phyloP scores from a whole-genome alignment of 31 red algal genomes.

The Odonthalia washingtoniensis region DNA sequence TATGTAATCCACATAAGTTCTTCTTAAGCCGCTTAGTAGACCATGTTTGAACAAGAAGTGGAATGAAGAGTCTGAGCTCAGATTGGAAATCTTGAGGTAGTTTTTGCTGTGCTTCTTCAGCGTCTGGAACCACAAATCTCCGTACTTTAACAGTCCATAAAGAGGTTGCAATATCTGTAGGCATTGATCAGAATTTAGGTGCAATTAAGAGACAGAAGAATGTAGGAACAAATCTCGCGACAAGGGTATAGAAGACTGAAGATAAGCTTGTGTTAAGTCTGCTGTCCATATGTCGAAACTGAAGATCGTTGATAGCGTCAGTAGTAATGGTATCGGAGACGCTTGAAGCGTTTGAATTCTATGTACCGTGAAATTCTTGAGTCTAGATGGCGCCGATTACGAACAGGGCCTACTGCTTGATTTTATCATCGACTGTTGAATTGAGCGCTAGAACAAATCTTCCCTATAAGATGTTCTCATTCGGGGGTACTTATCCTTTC shows the following conservation, averaged over 20 bases:
- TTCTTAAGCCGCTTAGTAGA: neutral
- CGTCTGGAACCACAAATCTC: slow-evolving; percentile 33
- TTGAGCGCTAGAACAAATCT: slow-evolving; percentile 49
- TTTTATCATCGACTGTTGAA: neutral
- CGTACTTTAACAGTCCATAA: slow-evolving; percentile 29
- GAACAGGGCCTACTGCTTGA: slow-evolving; percentile 28
- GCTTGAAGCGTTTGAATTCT: slow-evolving; percentile 33
- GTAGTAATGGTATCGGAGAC: slow-evolving; percentile 25
- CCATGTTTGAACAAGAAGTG: slow-evolving; percentile 18
- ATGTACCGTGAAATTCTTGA: slow-evolving; percentile 17
- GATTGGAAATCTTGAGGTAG: neutral
- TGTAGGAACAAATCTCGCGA: slow-evolving; percentile 30
- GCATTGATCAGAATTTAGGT: slow-evolving; percentile 36
- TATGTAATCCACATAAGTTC: slow-evolving; percentile 30
- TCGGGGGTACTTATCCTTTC: slow-evolving; percentile 30
- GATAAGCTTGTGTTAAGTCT: slow-evolving; percentile 47
- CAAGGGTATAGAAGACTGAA: slow-evolving; percentile 30
- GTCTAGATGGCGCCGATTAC: slow-evolving; percentile 24
- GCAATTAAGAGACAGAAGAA: slow-evolving; percentile 33
- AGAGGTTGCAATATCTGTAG: slow-evolving; percentile 42
- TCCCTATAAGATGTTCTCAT: slow-evolving; percentile 42
- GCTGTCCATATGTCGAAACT: slow-evolving; percentile 31
- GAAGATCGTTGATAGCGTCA: neutral
- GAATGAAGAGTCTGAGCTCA: slow-evolving; percentile 44
- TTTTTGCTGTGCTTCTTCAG: slow-evolving; percentile 3